These are phyloP conservation scores for Boletus sensibilis DNA, from an alignment of 768 basidiomycete species.

Conservation along the genomic window DNA sequence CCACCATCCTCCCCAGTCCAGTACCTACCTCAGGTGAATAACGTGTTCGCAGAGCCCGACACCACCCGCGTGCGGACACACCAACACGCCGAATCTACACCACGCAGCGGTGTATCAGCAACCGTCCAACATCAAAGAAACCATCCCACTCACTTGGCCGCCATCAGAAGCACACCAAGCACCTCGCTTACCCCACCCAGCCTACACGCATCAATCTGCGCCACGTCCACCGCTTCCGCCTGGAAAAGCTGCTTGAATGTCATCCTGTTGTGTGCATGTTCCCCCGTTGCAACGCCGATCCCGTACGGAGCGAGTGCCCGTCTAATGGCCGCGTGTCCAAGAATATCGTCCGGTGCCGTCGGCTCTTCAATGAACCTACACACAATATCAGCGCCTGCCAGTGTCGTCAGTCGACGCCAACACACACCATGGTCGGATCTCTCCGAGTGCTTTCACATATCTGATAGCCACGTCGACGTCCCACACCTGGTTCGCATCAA, in stretches of 20 bases:
- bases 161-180: conserved; percentile 83
- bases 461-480: conserved; percentile 88
- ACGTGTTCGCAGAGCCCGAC: conserved; percentile 93
- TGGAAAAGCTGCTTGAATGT: conserved; percentile 95
- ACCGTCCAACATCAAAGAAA: neutral
- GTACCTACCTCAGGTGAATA: conserved; percentile 67
- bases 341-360: conserved; percentile 87
- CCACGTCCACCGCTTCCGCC: conserved; percentile 85
- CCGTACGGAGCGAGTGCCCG: conserved; percentile 73
- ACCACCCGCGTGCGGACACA: conserved; percentile 92
- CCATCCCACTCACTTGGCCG: conserved; percentile 61
- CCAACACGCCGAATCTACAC: conserved; percentile 74
- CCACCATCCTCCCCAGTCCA: neutral
- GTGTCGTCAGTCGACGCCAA: neutral
- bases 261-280: conserved; percentile 93
- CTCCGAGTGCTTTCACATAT: conserved; percentile 73
- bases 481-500: conserved; percentile 95
- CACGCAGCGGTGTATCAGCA: neutral
- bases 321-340: conserved; percentile 79
- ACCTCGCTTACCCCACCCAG: conserved; percentile 91
- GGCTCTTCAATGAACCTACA: conserved; percentile 90
- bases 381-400: conserved; percentile 7
- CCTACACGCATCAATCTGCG: conserved; percentile 86
- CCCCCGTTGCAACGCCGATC: conserved; percentile 91
- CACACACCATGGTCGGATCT: conserved; percentile 47